A percentile compares a stretch with the other conserved stretches of the same genome.
These are phyloP conservation scores for Trichoderma sp. DNA, from an alignment of 2,329 filamentous ascomycete genomes.

Conservation along the genomic window DNA sequence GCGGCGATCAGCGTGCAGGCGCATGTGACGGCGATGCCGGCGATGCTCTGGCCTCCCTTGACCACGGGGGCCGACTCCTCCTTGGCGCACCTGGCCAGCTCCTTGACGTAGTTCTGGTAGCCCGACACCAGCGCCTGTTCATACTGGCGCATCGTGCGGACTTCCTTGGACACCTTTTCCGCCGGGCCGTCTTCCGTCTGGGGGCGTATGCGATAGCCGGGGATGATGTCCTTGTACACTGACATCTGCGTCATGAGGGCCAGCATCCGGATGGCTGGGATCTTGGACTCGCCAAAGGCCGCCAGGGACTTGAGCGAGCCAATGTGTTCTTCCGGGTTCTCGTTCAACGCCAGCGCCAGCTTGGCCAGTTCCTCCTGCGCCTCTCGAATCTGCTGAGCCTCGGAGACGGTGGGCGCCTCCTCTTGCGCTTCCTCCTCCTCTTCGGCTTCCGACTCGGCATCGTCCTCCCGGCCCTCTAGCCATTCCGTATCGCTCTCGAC, in stretches of 20 bases:
- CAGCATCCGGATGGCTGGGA: slow-evolving; percentile 79
- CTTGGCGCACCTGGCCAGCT: slow-evolving; percentile 69
- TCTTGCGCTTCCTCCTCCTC: slow-evolving; percentile 47
- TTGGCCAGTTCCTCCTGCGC: slow-evolving; percentile 92
- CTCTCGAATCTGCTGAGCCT: slow-evolving; percentile 76
- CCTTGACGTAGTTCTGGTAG: slow-evolving; percentile 83
- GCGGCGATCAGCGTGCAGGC: slow-evolving; percentile 77
- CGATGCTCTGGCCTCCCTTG: slow-evolving; percentile 54
- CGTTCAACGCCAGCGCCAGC: slow-evolving; percentile 78
- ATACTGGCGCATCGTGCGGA: slow-evolving; percentile 77
- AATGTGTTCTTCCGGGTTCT: slow-evolving; percentile 89
- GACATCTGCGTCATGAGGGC: slow-evolving; percentile 83
- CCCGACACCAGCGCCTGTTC: slow-evolving; percentile 84
- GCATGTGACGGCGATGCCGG: slow-evolving; percentile 80
- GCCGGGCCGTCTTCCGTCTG: slow-evolving; percentile 72
- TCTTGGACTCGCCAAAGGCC: slow-evolving; percentile 69
- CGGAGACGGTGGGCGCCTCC: slow-evolving; percentile 66
- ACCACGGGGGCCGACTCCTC: slow-evolving; percentile 46
- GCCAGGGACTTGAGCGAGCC: slow-evolving; percentile 76
- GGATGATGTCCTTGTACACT: slow-evolving; percentile 94
- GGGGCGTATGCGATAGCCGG: slow-evolving; percentile 90
- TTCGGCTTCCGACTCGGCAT: slow-evolving; percentile 43
- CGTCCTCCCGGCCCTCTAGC: slow-evolving; percentile 62
- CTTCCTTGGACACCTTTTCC: slow-evolving; percentile 88
- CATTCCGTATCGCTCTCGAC: slow-evolving; percentile 63